These are phyloP conservation scores for Elsinoe arachidis DNA, from an alignment of 2,329 filamentous ascomycete genomes.

Conservation along the genomic window DNA sequence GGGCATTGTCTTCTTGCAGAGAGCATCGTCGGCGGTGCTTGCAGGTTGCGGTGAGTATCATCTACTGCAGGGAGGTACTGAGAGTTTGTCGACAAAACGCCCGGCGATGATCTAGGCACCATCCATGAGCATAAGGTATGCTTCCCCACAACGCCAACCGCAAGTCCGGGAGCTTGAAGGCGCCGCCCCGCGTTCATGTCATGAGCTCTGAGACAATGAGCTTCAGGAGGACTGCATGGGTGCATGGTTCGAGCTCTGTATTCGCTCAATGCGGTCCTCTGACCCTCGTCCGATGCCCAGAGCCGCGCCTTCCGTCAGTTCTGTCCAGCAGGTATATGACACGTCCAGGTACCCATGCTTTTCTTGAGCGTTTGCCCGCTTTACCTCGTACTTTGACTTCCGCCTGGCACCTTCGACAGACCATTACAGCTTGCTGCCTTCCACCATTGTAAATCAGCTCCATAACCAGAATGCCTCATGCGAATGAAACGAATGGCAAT, in stretches of 20 bases:
- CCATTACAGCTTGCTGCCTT: background rate
- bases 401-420: background rate
- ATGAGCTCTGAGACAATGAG: slow-evolving; percentile 7
- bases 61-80: background rate
- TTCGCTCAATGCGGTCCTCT: background rate
- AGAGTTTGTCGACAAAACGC: background rate
- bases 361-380: background rate
- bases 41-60: background rate
- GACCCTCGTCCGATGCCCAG: slow-evolving; percentile 10
- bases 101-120: background rate
- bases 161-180: background rate
- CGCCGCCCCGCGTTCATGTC: background rate
- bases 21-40: background rate
- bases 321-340: background rate
- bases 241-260: background rate
- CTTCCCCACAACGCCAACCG: slow-evolving; percentile 9
- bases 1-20: background rate
- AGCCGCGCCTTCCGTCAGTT: slow-evolving; percentile 6
- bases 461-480: background rate
- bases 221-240: background rate
- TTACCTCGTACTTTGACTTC: no score
- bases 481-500: slow-evolving; percentile 2
- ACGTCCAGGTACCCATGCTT: background rate
- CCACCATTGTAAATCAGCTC: background rate
- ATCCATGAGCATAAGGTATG: background rate